A percentile compares a stretch with the other conserved stretches of the same genome.
phyloP scores from a whole-genome alignment of 2,329 filamentous ascomycete genomes.

The Cordyceps militaris region DNA sequence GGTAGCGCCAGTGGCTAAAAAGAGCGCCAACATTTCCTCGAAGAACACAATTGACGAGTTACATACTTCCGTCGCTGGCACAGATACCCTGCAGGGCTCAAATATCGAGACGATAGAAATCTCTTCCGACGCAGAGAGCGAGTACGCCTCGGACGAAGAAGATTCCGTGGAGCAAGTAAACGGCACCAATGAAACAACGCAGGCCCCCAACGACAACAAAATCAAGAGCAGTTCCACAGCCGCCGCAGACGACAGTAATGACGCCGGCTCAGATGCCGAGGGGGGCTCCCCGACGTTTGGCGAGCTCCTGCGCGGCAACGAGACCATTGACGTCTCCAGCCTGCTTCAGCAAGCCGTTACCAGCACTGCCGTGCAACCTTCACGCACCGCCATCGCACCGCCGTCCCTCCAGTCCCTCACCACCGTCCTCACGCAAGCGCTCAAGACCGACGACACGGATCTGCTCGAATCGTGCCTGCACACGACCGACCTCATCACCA shows the following conservation, averaged over 20 bases:
- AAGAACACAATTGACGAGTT: conserved; percentile 52
- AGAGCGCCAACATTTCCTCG: conserved; percentile 42
- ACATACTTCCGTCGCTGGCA: conserved; percentile 44
- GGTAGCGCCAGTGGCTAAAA: conserved; percentile 47
- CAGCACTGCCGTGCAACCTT: conserved; percentile 31
- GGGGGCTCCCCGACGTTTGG: conserved; percentile 67
- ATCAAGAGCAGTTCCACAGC: conserved; percentile 19
- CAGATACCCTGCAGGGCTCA: conserved; percentile 32
- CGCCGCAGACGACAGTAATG: conserved; percentile 23
- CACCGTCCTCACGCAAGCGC: conserved; percentile 87
- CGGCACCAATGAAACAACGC: conserved; percentile 14
- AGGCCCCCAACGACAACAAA: conserved; percentile 22
- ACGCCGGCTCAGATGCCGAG: conserved; percentile 40
- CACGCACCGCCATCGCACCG: conserved; percentile 45
- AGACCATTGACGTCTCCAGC: conserved; percentile 68
- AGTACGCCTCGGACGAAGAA: conserved; percentile 41
- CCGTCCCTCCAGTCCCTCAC: conserved; percentile 75
- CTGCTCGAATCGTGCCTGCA: conserved; percentile 91
- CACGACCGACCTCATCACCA: conserved; percentile 65
- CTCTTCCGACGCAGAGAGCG: conserved; percentile 47
- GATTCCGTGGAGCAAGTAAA: conserved; percentile 16
- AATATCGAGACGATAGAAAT: conserved; percentile 46
- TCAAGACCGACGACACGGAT: conserved; percentile 83
- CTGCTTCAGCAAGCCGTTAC: conserved; percentile 40
- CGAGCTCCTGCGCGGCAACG: conserved; percentile 69